Conservation (phyloP, 148 eudicot species). For the Dianthus caryophyllus region DNA sequence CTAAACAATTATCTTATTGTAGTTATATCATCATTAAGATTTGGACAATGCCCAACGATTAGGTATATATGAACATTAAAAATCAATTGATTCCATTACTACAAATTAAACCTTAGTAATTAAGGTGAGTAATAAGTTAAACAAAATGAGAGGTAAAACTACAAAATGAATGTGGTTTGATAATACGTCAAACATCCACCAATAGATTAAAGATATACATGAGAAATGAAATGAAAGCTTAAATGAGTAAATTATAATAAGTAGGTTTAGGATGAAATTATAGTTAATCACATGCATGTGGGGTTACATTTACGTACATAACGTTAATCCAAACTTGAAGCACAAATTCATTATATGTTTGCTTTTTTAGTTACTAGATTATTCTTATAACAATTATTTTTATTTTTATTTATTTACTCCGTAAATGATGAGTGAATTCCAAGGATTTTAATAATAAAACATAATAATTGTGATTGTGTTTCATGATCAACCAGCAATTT, state of each 20-base stretch:
- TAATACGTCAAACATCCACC: background rate
- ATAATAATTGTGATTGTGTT: constrained; percentile 24
- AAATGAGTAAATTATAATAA: no score
- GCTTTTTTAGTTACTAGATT: constrained; percentile 1
- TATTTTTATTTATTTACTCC: no score
- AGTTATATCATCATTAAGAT: no score
- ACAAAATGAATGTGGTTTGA: background rate
- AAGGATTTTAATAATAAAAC: constrained; percentile 2
- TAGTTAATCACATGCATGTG: constrained; percentile 40
- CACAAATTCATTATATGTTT: constrained; percentile 3
- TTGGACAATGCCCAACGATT: no score
- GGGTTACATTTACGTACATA: no score
- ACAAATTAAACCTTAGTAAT: no score
- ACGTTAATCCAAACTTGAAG: constrained; percentile 19
- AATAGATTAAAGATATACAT: background rate
- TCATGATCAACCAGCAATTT: constrained; percentile 26
- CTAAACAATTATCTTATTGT: no score
- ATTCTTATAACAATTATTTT: background rate
- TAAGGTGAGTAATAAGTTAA: no score
- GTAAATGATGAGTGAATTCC: constrained; percentile 17
- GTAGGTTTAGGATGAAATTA: constrained; percentile 22
- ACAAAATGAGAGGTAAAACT: no score
- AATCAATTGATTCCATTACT: no score
- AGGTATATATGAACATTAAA: no score
- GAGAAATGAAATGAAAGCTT: background rate